These are phyloP conservation scores for Choricystis sp. DNA, from an alignment of 139 green algal genomes.

Conservation along the genomic window DNA sequence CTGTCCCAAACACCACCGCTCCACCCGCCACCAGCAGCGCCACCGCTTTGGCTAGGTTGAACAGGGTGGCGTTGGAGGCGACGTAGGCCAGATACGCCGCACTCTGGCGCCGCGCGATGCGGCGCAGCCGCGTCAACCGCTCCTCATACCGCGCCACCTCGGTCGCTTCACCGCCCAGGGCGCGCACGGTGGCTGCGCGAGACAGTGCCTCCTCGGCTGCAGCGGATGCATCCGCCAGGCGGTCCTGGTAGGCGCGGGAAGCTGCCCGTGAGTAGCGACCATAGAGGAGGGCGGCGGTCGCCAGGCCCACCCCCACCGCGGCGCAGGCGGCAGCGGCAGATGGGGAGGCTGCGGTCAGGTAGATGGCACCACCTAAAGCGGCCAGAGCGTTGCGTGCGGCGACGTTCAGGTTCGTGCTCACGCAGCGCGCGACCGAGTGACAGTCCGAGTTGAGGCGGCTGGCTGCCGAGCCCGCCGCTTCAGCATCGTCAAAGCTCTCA, in stretches of 20 bases:
- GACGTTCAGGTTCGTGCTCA: slow-evolving; percentile 70
- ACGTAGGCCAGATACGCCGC: slow-evolving; percentile 43
- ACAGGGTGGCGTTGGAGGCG: slow-evolving; percentile 22
- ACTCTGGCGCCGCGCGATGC: slow-evolving; percentile 38
- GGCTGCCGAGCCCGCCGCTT: slow-evolving; percentile 41
- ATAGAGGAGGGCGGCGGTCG: slow-evolving; percentile 40
- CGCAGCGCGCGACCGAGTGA: slow-evolving; percentile 44
- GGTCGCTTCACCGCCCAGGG: slow-evolving; percentile 56
- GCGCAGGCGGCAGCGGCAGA: slow-evolving; percentile 31
- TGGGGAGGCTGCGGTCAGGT: slow-evolving; percentile 48
- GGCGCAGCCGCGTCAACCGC: slow-evolving; percentile 35
- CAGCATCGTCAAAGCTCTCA: slow-evolving; percentile 28
- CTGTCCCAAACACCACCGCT: slow-evolving; percentile 22
- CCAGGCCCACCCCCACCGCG: slow-evolving; percentile 32
- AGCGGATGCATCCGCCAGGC: slow-evolving; percentile 39
- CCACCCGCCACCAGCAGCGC: slow-evolving; percentile 41
- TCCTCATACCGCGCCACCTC: slow-evolving; percentile 43
- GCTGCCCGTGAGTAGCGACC: slow-evolving; percentile 37
- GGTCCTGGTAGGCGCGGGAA: slow-evolving; percentile 44
- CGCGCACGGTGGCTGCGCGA: slow-evolving; percentile 43
- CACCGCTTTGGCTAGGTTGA: slow-evolving; percentile 25
- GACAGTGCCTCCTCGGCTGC: slow-evolving; percentile 50
- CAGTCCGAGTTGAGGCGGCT: slow-evolving; percentile 44
- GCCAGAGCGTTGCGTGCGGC: slow-evolving; percentile 50
- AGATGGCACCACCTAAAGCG: slow-evolving; percentile 30